These are phyloP conservation scores for Viridothelium virens DNA, from an alignment of 495 filamentous ascomycete genomes.

Conservation along the genomic window DNA sequence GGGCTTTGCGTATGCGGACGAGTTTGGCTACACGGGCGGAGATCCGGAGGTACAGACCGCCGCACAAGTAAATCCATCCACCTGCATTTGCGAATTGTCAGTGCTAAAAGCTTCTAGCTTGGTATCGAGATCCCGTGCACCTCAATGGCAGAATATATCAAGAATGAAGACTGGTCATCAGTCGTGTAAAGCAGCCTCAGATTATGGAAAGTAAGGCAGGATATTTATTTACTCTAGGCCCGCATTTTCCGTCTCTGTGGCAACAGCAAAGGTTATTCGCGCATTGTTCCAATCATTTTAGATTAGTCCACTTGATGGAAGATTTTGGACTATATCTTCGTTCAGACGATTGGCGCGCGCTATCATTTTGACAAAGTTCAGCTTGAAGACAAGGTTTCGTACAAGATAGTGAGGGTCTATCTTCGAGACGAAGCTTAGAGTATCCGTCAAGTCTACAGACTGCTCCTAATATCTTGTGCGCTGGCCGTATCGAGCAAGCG, in stretches of 20 bases:
- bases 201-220: background rate
- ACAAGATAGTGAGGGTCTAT: too few species aligned
- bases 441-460: too few species aligned
- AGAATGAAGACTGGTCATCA: constrained; percentile 15
- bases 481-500: too few species aligned
- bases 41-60: constrained; percentile 14
- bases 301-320: too few species aligned
- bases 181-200: constrained; percentile 8
- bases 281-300: too few species aligned
- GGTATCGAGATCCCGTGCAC: constrained; percentile 15
- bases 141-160: constrained; percentile 16
- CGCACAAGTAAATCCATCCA: constrained; percentile 7
- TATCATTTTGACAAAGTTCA: too few species aligned
- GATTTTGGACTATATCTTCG: too few species aligned
- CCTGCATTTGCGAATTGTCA: background rate
- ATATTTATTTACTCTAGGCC: background rate
- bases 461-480: too few species aligned
- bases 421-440: too few species aligned
- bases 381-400: too few species aligned
- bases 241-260: constrained; percentile 1
- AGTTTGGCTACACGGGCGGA: constrained; percentile 13
- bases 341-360: too few species aligned
- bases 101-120: constrained; percentile 16
- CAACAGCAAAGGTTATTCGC: too few species aligned
- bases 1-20: constrained; percentile 6